These are phyloP conservation scores for Effrenium voratum DNA, from an alignment of 73 alveolate genomes.

Conservation along the genomic window DNA sequence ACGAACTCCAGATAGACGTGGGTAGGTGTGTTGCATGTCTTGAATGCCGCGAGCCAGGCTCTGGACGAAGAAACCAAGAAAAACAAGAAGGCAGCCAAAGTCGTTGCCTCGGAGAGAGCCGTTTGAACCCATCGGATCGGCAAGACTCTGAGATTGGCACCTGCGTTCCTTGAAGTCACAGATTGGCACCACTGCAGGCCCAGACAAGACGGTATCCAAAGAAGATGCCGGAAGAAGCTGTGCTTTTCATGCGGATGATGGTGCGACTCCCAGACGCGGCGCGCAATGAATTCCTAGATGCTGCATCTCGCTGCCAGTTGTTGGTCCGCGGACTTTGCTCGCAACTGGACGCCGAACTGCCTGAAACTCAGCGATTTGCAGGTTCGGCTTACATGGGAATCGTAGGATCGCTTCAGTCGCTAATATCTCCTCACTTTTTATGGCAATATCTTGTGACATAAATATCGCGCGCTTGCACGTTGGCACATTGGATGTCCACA, in stretches of 20 bases:
- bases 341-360: conserved; percentile 90
- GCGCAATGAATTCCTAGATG: not conserved
- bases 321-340: conserved; percentile 91
- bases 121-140: not conserved
- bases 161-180: too few relatives aligned
- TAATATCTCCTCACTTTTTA: too few relatives aligned
- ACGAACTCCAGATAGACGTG: not conserved
- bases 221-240: conserved; percentile 91
- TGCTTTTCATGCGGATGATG: conserved; percentile 77
- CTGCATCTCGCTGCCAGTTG: not conserved
- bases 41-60: too few relatives aligned
- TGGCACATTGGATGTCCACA: too few relatives aligned
- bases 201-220: conserved; percentile 73
- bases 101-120: not conserved
- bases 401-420: too few relatives aligned
- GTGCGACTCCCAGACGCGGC: not conserved
- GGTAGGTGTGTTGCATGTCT: too few relatives aligned
- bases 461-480: too few relatives aligned
- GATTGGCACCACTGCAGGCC: not conserved
- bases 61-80: conserved; percentile 90
- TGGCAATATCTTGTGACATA: too few relatives aligned
- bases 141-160: too few relatives aligned
- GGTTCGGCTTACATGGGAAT: too few relatives aligned
- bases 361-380: not conserved
- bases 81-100: conserved; percentile 85